Evolutionary conservation across 2,329 filamentous ascomycete genomes (phyloP).

Genomic region (Aspergillus neotritici): DNA sequence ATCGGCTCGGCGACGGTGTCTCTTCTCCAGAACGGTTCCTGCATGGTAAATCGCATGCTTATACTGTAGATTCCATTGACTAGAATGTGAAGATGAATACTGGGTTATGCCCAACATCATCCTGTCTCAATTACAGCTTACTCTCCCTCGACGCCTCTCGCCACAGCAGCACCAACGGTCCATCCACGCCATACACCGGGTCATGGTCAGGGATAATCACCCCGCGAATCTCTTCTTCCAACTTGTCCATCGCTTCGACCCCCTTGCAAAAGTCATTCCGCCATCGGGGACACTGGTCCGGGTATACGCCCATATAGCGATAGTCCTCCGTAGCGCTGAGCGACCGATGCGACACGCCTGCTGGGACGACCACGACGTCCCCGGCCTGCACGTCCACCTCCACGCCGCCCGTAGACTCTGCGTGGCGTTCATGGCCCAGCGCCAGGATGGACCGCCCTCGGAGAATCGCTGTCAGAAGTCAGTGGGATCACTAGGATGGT

Average conservation of each 20-base stretch:
- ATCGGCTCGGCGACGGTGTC: slow-evolving; percentile 10
- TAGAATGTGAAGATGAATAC: too few relatives aligned
- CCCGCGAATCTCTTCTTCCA: slow-evolving; percentile 1
- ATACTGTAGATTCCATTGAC: too few relatives aligned
- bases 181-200: slow-evolving; percentile 1
- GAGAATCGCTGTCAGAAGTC: background rate
- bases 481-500: too few relatives aligned
- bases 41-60: too few relatives aligned
- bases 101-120: background rate
- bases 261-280: slow-evolving; percentile 3
- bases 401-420: slow-evolving; percentile 1
- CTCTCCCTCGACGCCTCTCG: background rate
- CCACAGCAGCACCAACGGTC: slow-evolving; percentile 1
- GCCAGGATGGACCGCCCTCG: background rate
- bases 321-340: background rate
- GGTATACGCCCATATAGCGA: slow-evolving; percentile 3
- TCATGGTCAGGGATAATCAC: background rate
- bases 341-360: slow-evolving; percentile 4
- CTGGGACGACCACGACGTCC: slow-evolving; percentile 6
- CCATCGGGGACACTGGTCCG: background rate
- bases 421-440: slow-evolving; percentile 1
- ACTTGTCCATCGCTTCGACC: background rate
- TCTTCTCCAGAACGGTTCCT: background rate
- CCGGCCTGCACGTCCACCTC: slow-evolving; percentile 4
- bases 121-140: background rate